Conservation (phyloP, 2,329 filamentous ascomycete genomes). For the Cordyceps farinosa region DNA sequence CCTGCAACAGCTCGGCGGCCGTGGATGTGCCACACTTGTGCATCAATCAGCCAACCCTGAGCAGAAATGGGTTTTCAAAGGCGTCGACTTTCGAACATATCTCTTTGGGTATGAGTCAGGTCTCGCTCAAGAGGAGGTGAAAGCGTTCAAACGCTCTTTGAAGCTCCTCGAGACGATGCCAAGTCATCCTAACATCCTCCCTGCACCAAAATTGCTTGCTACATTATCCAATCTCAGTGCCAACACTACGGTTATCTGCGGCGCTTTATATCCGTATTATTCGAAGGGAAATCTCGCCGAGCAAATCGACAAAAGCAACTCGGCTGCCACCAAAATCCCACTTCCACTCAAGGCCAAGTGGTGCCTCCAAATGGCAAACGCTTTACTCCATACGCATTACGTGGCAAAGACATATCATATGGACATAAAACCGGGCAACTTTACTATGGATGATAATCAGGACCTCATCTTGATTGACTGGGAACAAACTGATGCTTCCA, state of each 20-base stretch:
- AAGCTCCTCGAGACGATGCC: conserved; percentile 22
- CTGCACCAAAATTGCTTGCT: conserved; percentile 18
- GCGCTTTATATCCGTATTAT: conserved; percentile 21
- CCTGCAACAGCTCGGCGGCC: background rate
- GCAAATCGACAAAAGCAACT: conserved; percentile 20
- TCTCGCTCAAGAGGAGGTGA: background rate
- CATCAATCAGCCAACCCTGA: background rate
- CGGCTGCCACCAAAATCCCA: conserved; percentile 16
- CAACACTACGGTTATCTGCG: conserved; percentile 6
- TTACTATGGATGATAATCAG: conserved; percentile 23
- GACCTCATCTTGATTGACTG: conserved; percentile 26
- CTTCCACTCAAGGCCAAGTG: conserved; percentile 22
- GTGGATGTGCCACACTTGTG: background rate
- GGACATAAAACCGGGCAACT: conserved; percentile 31
- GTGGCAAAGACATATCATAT: conserved; percentile 27
- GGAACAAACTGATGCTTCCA: conserved; percentile 26
- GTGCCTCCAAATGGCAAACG: conserved; percentile 26
- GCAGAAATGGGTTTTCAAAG: conserved; percentile 20
- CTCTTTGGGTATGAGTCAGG: background rate
- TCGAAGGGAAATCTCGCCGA: conserved; percentile 18
- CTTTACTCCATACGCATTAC: conserved; percentile 23
- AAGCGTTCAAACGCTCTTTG: conserved; percentile 13
- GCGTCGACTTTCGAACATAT: conserved; percentile 19
- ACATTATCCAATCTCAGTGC: background rate
- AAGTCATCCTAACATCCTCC: conserved; percentile 23